These are phyloP conservation scores for Barnettozyma botsteinii DNA, from an alignment of 805 yeast genomes.

Conservation along the genomic window DNA sequence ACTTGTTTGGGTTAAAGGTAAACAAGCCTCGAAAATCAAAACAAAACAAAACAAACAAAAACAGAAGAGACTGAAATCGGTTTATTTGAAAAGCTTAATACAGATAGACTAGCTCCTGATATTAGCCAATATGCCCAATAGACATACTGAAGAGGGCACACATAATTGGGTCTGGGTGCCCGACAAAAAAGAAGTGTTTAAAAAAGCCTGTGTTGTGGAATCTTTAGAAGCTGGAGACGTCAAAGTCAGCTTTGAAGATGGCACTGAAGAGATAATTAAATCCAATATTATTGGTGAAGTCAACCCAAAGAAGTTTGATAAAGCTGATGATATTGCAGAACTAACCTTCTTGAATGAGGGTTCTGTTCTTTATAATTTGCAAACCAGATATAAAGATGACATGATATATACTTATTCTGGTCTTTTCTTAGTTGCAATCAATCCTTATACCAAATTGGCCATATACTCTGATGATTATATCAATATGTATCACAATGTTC, in stretches of 20 bases:
- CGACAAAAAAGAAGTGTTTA: constrained; percentile 49
- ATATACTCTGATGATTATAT: constrained; percentile 62
- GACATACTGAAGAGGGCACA: constrained; percentile 3
- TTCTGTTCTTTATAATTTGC: constrained; percentile 82
- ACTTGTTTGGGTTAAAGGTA: constrained; percentile 12
- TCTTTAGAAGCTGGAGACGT: constrained; percentile 32
- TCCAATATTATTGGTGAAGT: constrained; percentile 52
- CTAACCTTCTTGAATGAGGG: constrained; percentile 93
- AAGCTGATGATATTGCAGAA: constrained; percentile 92
- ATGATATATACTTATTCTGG: constrained; percentile 93
- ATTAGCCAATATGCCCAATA: not conserved
- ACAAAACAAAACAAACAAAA: constrained; percentile 6
- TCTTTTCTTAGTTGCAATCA: constrained; percentile 87
- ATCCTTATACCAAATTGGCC: constrained; percentile 76
- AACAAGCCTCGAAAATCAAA: constrained; percentile 9
- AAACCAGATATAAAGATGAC: constrained; percentile 70
- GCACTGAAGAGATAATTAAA: constrained; percentile 34
- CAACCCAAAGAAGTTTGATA: constrained; percentile 87
- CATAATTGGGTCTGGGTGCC: constrained; percentile 73
- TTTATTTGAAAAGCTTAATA: too few relatives aligned
- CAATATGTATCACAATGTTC: constrained; percentile 45
- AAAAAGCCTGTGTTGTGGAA: constrained; percentile 53
- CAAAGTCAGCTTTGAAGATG: constrained; percentile 37
- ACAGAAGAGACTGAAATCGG: not conserved
- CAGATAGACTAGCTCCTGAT: not conserved